Base-by-base conservation (phyloP, 2,329 filamentous ascomycete species). In the Colletotrichum sp. region DNA sequence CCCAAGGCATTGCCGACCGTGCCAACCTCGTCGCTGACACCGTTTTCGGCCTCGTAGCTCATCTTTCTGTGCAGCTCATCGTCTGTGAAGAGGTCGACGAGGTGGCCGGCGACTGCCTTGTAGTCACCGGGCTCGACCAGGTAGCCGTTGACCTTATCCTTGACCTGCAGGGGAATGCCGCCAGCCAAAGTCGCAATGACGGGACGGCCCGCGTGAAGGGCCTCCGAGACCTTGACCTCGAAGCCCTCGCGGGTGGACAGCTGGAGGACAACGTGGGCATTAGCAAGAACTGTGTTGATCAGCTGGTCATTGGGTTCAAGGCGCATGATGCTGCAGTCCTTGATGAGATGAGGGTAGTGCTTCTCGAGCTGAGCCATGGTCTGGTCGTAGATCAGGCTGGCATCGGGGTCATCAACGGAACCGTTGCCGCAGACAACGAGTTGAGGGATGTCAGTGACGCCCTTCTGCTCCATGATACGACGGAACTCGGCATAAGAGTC, bases 201-300 rank as follows among this genome's bases (percentile, higher is more conserved):
- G 2, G 95, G 95, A 4, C 93, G 91, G 16, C 94, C 94, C 60
- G 95, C 95, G 81, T 96, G 94, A 26, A 96, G 88, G 2, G 94
- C 94, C 84, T 97, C 95, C 0, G 93, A 95, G 7, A 97, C 94
- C 84, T 97, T 97, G 79, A 97, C 93, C 84, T 97, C 95, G 79
- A 97, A 97, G 0, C 95, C 94, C 82, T 97, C 95, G 43, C 94
- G 91, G 0, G 93, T 96, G 4, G 94, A 96, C 7, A 97, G 91
- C 83, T 97, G 95, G 9, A 97, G 89, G 1, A 93, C 93, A 9
- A 96, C 91, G 72, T 93, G 91, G 1, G 94, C 92, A 66, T 93
- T 93, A 48, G 93, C 92, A 77, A 97, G 89, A 57, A 97, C 86
- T 0, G 92, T 91, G 83, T 97, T 96, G 79, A 97, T 91, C 24